Base-by-base conservation (phyloP, 371 early-diverging fungal genomes). In the Umbelopsis sp. region DNA sequence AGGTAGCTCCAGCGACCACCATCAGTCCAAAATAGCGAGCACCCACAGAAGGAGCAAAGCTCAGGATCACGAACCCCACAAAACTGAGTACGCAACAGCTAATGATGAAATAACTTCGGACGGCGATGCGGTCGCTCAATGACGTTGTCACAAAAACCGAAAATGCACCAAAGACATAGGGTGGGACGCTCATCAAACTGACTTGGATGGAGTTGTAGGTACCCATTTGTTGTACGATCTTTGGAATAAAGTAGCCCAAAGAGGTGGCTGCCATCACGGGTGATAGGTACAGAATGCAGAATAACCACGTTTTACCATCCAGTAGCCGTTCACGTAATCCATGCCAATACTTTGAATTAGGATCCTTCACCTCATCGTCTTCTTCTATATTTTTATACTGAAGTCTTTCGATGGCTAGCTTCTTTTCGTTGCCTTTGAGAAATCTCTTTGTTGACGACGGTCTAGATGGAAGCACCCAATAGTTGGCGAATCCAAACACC, bases 241-340 rank as follows among this genome's bases (percentile, higher is more conserved):
- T 80, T 22, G 83, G 83, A 22, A 82, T 32, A 67, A 82, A 82
- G 66, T 82, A 82, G 11, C 80, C 83, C 18, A 82, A 67, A 0
- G 83, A 82, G 0, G 83, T 82, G 10, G 83, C 83, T 29, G 83
- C 83, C 83, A 82, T 82, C n/a, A 82, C 83, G 7, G 83, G 83
- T 35, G 83, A 77, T 50, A 82, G 80, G 37, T 82, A 82, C 1
- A 82, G 67, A 0, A 82, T 68, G 48, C 75, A 77, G 52, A 82
- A 82, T 9, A 80, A 41, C 83, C 83, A 82, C 0, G 76, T 71
- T 65, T 82, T 82, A 63, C 77, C 76, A 68, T 80, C 80, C 45
- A 66, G 67, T 14, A 82, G 50, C 63, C 79, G 77, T n/a, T 32
- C 57, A 6, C 37, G 14, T 7, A 57, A 14, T 16, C 57, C 35